Evolutionary conservation across 169 alveolate species (phyloP).

Genomic region (Plasmodium sp.): DNA sequence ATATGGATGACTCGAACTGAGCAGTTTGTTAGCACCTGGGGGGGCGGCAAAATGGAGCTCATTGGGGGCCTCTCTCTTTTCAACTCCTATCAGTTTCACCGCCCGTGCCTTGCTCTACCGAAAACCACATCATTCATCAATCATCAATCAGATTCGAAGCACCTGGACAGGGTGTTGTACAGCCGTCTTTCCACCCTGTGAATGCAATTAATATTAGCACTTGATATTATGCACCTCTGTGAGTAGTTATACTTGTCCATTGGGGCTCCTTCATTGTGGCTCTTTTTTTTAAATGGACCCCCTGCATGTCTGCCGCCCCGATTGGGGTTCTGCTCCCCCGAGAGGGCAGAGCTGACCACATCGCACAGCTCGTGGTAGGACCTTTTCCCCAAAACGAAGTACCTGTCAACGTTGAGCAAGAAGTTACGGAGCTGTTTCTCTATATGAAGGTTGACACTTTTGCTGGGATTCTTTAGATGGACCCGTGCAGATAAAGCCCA

Average conservation of each 20-base stretch:
- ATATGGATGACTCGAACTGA: neutral
- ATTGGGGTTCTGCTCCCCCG: neutral
- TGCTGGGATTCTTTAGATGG: constrained; percentile 13
- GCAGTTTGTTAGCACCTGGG: neutral
- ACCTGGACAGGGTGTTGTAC: neutral
- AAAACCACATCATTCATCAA: neutral
- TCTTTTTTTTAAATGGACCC: neutral
- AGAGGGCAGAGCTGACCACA: neutral
- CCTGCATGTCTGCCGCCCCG: neutral
- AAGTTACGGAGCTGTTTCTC: constrained; percentile 43
- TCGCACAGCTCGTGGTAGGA: constrained; percentile 35
- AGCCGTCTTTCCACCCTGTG: constrained; percentile 30
- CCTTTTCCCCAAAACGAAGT: constrained; percentile 34
- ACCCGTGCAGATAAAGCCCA: constrained; percentile 61
- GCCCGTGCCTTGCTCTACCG: neutral
- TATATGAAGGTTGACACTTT: constrained; percentile 22
- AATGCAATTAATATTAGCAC: constrained; percentile 39
- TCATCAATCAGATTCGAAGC: constrained; percentile 30
- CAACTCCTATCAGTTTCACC: neutral
- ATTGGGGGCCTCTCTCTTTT: neutral
- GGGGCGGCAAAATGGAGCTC: neutral
- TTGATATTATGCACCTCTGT: constrained; percentile 22
- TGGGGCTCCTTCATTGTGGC: neutral
- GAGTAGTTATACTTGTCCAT: constrained; percentile 47
- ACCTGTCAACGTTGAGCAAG: constrained; percentile 51